phyloP scores from a whole-genome alignment of 257 asterid genomes.

The Lantana camara region DNA sequence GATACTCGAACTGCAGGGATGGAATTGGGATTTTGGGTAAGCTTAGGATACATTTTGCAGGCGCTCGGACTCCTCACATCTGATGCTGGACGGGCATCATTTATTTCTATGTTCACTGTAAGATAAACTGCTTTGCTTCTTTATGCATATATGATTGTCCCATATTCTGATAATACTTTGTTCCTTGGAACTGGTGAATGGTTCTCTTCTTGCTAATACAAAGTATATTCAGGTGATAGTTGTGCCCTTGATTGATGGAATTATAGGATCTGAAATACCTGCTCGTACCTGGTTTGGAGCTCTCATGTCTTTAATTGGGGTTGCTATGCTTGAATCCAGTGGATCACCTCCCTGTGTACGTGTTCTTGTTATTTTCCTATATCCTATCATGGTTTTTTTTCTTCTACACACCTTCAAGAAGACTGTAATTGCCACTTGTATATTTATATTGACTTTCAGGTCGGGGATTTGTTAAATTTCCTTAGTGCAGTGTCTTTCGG shows the following conservation, averaged over 20 bases:
- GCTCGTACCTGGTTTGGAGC: conserved; percentile 84
- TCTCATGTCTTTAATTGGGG: conserved; percentile 63
- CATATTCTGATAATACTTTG: not conserved
- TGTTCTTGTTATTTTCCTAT: conserved; percentile 17
- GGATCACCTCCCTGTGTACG: conserved; percentile 89
- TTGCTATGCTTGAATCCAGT: conserved; percentile 78
- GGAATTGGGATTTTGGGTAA: conserved; percentile 79
- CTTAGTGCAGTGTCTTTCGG: conserved; percentile 80
- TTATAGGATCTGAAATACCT: conserved; percentile 70
- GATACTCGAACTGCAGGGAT: conserved; percentile 66
- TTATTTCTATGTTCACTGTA: conserved; percentile 80
- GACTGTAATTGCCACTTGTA: not conserved
- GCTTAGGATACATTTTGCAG: conserved; percentile 79
- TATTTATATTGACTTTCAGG: conserved; percentile 38
- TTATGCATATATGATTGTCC: not conserved
- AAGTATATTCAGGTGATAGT: conserved; percentile 63
- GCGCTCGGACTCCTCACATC: conserved; percentile 84
- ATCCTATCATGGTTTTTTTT: conserved; percentile 1
- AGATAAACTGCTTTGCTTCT: not conserved
- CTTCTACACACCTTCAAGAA: not conserved
- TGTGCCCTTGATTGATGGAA: conserved; percentile 84
- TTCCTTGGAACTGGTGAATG: conserved; percentile 13
- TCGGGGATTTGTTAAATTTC: conserved; percentile 78
- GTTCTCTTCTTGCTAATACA: conserved; percentile 27
- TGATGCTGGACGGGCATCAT: conserved; percentile 89